phyloP scores from a whole-genome alignment of 2,329 filamentous ascomycete genomes.

The Chaetomium olivaceum region DNA sequence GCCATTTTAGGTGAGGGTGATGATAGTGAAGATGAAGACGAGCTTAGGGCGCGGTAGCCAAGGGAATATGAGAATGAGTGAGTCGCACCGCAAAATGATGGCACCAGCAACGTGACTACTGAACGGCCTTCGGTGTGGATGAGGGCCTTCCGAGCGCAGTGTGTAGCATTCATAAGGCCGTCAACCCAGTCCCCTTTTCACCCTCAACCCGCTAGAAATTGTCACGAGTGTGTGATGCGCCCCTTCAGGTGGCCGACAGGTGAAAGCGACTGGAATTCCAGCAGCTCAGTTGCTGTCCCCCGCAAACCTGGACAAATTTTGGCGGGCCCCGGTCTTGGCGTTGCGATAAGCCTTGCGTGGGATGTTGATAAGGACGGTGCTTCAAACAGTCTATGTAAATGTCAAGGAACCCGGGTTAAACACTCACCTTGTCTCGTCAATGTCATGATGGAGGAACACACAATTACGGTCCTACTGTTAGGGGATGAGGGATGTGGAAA shows the following conservation, averaged over 20 bases:
- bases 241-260: slow-evolving; percentile 18
- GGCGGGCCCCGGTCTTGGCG: slow-evolving; percentile 8
- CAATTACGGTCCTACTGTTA: slow-evolving; percentile 57
- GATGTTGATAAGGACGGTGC: slow-evolving; percentile 2
- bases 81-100: background rate
- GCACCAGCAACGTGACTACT: slow-evolving; percentile 8
- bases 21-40: background rate
- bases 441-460: slow-evolving; percentile 47
- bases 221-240: background rate
- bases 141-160: slow-evolving; percentile 6
- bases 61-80: background rate
- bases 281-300: background rate
- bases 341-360: slow-evolving; percentile 5
- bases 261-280: slow-evolving; percentile 8
- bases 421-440: background rate
- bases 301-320: slow-evolving; percentile 6
- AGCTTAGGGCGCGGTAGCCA: background rate
- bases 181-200: background rate
- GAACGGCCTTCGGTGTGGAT: slow-evolving; percentile 13
- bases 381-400: background rate
- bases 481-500: slow-evolving; percentile 62
- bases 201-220: background rate
- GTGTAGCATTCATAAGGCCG: slow-evolving; percentile 19
- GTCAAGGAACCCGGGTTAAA: background rate
- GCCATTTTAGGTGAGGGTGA: slow-evolving; percentile 7